Percentiles rank a stretch among this genome's conserved stretches.
phyloP scores from a whole-genome alignment of 345 rosid species.

The Populus pruinosa region DNA sequence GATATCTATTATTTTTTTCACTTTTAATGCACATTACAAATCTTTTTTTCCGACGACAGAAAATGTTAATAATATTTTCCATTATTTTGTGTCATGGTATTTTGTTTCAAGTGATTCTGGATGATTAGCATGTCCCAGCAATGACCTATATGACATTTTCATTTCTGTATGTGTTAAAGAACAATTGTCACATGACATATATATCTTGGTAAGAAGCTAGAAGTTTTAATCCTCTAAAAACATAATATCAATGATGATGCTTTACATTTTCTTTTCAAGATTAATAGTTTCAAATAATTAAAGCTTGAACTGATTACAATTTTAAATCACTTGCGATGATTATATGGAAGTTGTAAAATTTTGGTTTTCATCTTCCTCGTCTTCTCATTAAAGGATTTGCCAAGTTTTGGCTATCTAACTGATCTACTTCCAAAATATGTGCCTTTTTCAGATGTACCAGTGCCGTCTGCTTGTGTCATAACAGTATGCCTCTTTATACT shows the following conservation, averaged over 20 bases:
- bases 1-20: no score
- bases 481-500: slow-evolving; percentile 53
- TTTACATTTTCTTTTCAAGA: not conserved
- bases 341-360: not conserved
- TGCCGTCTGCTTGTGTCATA: slow-evolving; percentile 53
- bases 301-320: not conserved
- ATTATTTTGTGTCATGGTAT: no score
- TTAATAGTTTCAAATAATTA: no score
- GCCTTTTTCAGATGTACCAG: slow-evolving; percentile 43
- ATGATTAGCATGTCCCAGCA: no score
- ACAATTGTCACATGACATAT: no score
- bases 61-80: no score
- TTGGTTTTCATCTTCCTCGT: not conserved
- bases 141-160: no score
- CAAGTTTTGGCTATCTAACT: not conserved
- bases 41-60: no score
- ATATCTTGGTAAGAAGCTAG: not conserved
- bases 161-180: no score
- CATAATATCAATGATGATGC: not conserved
- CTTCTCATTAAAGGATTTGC: not conserved
- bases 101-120: no score
- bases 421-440: not conserved
- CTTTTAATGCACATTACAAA: no score
- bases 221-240: not conserved
- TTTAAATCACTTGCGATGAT: not conserved